Evolutionary conservation across 2,329 filamentous ascomycete genomes (phyloP), one percentile per base, ranked within the genome.

Genomic region (Lachnellula subtilissima): DNA sequence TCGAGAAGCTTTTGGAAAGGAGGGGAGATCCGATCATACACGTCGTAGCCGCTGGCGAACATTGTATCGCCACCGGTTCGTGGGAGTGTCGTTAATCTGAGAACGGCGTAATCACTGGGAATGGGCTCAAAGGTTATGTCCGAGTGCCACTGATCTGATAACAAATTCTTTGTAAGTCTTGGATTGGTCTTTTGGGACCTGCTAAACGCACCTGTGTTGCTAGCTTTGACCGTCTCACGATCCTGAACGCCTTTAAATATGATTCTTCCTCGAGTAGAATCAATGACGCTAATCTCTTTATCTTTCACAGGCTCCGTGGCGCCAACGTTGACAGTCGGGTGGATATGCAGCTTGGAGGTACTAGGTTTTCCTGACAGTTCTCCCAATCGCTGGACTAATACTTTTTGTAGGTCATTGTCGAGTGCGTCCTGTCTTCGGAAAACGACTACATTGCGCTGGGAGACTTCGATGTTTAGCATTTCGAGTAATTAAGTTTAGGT

Each of bases 301-400:
- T 86, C 83, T 2, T 25, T 8, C 11, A 25, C 22, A 3, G 14
- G 23, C 2, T 32, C 6, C 9, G 5, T 23, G 6, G 14, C 28
- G 50, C 80, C 76, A 69, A 73, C 68, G 50, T 80, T 76, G 1
- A 76, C 76, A n/a, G 81, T 63, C 5, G 81, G 79, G 59, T 83
- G 81, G 15, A 82, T 74, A 55, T 83, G 79, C 19, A 83, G 71
- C 0, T 70, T 71, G 1, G 79, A 81, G 1, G 73, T 75, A 0
- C 72, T 61, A 0, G 85, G 84, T 54, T 80, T 81, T 45, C 83
- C 82, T 0, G 78, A 75, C 7, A 87, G 73, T 63, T 81, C 73
- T 7, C 85, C 84, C 0, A 88, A 75, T 0, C 76, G 75, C 12
- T 83, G 75, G 36, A 82, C 73, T 43, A 80, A 69, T 15, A 75